A percentile compares a stretch with the other conserved stretches of the same genome.
phyloP scores from a whole-genome alignment of 2,329 filamentous ascomycete genomes.

The Tolypocladium tropicale region DNA sequence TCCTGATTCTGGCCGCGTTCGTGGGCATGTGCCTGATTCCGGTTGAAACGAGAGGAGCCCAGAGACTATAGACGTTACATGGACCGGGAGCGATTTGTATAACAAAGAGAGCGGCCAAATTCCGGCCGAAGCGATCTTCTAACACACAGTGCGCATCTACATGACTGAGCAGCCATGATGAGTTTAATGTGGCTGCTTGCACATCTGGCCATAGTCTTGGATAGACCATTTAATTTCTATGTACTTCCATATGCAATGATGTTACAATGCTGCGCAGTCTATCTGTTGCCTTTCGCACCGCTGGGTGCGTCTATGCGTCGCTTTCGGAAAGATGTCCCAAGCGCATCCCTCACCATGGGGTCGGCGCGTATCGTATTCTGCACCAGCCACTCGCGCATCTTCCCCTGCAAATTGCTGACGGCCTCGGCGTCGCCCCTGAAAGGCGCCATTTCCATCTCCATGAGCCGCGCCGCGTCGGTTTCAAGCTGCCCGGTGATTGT shows the following conservation, averaged over 20 bases:
- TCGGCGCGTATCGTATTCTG: slow-evolving; percentile 75
- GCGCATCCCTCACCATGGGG: slow-evolving; percentile 71
- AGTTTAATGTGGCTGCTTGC: too few species aligned
- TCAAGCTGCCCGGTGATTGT: slow-evolving; percentile 49
- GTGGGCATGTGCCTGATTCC: slow-evolving; percentile 49
- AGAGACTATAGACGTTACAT: slow-evolving; percentile 32
- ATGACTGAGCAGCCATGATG: background rate
- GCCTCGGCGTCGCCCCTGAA: slow-evolving; percentile 62
- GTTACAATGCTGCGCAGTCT: background rate
- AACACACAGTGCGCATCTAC: too few species aligned
- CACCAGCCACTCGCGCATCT: slow-evolving; percentile 78
- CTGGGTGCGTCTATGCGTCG: slow-evolving; percentile 51
- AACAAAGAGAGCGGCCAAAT: too few species aligned
- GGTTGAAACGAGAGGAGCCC: slow-evolving; percentile 51
- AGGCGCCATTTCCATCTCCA: slow-evolving; percentile 72
- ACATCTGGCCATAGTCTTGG: background rate
- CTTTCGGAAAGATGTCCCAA: slow-evolving; percentile 56
- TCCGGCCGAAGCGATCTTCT: background rate
- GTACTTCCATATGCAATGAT: background rate
- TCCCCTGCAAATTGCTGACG: slow-evolving; percentile 49
- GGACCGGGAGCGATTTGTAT: background rate
- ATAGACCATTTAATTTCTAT: background rate
- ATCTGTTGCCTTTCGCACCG: slow-evolving; percentile 45
- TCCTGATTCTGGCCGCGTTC: slow-evolving; percentile 48
- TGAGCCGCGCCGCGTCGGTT: slow-evolving; percentile 55